These are phyloP conservation scores for Solanum etuberosum DNA, from an alignment of 257 asterid species.

Conservation along the genomic window DNA sequence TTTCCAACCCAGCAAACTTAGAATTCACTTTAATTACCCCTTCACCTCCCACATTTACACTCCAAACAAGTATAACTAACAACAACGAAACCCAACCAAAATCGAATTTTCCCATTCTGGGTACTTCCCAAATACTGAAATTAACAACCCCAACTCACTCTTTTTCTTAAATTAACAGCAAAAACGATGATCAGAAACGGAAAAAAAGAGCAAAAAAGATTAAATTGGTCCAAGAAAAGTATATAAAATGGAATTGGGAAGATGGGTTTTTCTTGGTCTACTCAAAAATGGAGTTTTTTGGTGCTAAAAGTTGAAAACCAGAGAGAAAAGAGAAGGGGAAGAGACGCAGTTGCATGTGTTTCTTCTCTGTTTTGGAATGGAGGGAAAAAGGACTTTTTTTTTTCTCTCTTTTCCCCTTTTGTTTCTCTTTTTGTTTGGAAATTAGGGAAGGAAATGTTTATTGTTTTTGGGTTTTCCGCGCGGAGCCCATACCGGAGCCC, in stretches of 20 bases:
- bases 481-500: no score
- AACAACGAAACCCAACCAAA: neutral
- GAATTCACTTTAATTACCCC: slow-evolving; percentile 60
- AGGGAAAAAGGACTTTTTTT: neutral
- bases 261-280: neutral
- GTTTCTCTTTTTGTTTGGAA: neutral
- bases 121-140: neutral
- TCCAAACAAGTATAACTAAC: neutral
- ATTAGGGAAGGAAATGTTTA: neutral
- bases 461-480: neutral
- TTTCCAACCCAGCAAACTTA: slow-evolving; percentile 65
- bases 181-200: neutral
- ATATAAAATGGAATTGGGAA: neutral
- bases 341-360: neutral
- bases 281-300: neutral
- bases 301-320: neutral
- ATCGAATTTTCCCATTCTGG: neutral
- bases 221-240: neutral
- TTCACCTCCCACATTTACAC: neutral
- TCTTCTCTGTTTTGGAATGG: neutral
- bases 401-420: neutral
- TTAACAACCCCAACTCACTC: neutral
- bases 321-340: neutral
- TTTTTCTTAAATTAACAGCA: neutral
- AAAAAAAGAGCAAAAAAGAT: neutral